These are phyloP conservation scores for Neurospora cerealis DNA, from an alignment of 495 filamentous ascomycete genomes.

Conservation along the genomic window DNA sequence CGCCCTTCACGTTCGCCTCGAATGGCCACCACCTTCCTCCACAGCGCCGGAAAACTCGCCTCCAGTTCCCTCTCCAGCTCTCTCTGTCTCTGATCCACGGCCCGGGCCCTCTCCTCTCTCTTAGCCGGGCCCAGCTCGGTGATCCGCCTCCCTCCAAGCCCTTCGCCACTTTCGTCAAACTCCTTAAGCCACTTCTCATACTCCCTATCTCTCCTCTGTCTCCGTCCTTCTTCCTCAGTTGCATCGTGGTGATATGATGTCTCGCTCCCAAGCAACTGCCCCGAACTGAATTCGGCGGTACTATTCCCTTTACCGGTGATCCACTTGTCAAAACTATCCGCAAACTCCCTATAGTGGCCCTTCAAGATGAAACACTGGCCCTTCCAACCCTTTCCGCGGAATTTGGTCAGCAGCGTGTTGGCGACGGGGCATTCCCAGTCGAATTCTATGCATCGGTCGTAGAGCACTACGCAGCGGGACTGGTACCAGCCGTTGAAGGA, in stretches of 20 bases:
- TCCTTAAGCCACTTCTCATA: slow-evolving; percentile 30
- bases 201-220: slow-evolving; percentile 8
- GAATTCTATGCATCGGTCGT: slow-evolving; percentile 34
- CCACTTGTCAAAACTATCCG: slow-evolving; percentile 33
- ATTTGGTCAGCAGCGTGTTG: slow-evolving; percentile 28
- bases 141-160: slow-evolving; percentile 7
- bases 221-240: slow-evolving; percentile 17
- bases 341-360: slow-evolving; percentile 40
- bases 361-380: slow-evolving; percentile 39
- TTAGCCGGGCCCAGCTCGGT: slow-evolving; percentile 26
- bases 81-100: slow-evolving; percentile 29
- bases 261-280: background rate
- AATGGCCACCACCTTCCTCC: slow-evolving; percentile 25
- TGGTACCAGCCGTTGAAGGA: slow-evolving; percentile 35
- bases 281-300: background rate
- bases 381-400: slow-evolving; percentile 30
- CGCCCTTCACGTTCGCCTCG: slow-evolving; percentile 8
- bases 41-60: slow-evolving; percentile 22
- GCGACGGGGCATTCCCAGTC: slow-evolving; percentile 38
- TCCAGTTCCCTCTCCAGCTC: slow-evolving; percentile 32
- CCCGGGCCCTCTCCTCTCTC: slow-evolving; percentile 26
- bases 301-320: slow-evolving; percentile 19
- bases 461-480: slow-evolving; percentile 38
- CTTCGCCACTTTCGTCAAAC: slow-evolving; percentile 26
- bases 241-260: background rate